Base-by-base conservation (phyloP, 768 basidiomycete genomes). In the Crassisporium funariophilum region DNA sequence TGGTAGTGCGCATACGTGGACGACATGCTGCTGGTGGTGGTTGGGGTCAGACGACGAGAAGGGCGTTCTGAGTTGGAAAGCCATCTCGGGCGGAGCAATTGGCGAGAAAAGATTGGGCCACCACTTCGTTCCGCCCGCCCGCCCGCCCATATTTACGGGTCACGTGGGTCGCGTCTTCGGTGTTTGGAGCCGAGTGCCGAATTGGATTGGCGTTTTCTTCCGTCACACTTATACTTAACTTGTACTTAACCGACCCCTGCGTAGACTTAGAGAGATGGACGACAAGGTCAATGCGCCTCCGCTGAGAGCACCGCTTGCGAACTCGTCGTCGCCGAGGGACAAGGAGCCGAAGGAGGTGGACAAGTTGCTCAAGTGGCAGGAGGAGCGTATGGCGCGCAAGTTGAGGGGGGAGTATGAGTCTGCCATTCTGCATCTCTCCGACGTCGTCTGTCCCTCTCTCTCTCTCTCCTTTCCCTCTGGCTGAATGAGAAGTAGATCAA, bases 341-440 rank as follows among this genome's bases (percentile, higher is more conserved):
- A 66, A 71, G 25, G 83, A 86, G 46, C 81, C 83, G 2, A 49
- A 59, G 4, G 71, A 83, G 35, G 41, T 83, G 1, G 79, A 83
- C 25, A 82, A 79, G 39, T 61, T 88, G 4, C 60, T 70, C 22
- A 70, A 83, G 69, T 88, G 87, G 88, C 83, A 91, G 53, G 76
- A 88, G 62, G 79, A 87, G 41, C 79, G 91, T n/a, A 72, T 85
- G 4, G 76, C 78, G 23, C 73, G 84, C 46, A 81, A 78, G 57
- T 68, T 93, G 41, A 70, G 73, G 40, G 89, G 86, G 10, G 88
- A 93, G 59, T 92, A 93, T 57, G 84, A 92, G 68, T 82, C 82
- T 24, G 59, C 59, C 5, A 41, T 63, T n/a, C 29, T 59, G 35
- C 61, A 63, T 31, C 46, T 63, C 9, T 57, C 59, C 2, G 54